Base-by-base conservation (phyloP, 140 eudicot species). In the Stevia rebaudiana region DNA sequence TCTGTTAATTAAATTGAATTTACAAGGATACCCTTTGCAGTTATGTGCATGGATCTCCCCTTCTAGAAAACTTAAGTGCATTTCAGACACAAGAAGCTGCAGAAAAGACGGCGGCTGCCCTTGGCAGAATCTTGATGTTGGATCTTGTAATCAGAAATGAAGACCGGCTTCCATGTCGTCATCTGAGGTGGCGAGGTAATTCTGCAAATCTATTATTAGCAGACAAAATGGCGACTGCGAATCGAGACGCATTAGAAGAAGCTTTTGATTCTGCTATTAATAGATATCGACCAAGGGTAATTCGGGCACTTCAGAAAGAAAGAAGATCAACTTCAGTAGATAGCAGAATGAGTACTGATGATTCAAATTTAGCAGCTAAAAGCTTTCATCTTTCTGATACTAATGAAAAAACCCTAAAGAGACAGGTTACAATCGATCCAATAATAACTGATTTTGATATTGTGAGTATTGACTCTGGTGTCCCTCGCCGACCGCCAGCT, bases 401-500 rank as follows among this genome's bases (percentile, higher is more conserved):
- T 57, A 54, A 78, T 77, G 82, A 79, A 49, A 74, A 33, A 48
- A 71, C 78, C 60, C 81, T 79, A 3, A 76, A 65, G 64, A 82
- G 91, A 80, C 80, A 77, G 69, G 55, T 70, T 33, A 75, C 84
- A 57, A 61, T 55, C 61, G 96, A 81, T 31, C 65, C 91, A 54
- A 65, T 57, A 18, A 22, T 51, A 61, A 39, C 68, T 43, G 89
- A 85, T 71, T 72, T 75, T 36, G 80, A 79, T 73, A 80, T 88
- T 24, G 86, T 92, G 62, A 95, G 95, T 24, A 92, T 92, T 43
- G 99, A 92, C 83, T 88, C 97, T 63, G 95, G 89, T 65, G 99
- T 92, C 41, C 97, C 99, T 63, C 94, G 99, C 41, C 85, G 94
- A 40, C 99, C 99, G 36, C 99, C 99, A 35, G 99, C 94, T 61